phyloP scores from a whole-genome alignment of 2,329 filamentous ascomycete genomes.

The Xylariaceae sp. region DNA sequence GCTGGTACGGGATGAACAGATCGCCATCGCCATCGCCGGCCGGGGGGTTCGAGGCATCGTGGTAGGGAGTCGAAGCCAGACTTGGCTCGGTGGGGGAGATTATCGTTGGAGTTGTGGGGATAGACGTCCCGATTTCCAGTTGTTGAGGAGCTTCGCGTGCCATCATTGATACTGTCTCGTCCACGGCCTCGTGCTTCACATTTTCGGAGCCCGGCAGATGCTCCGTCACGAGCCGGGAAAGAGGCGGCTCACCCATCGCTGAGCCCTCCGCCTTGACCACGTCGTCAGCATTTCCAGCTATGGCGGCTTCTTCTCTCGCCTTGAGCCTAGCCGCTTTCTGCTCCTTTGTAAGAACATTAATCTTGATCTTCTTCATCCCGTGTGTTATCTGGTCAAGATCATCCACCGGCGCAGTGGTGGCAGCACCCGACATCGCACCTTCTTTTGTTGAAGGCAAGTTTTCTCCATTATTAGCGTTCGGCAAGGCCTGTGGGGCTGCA shows the following conservation, averaged over 20 bases:
- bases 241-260: not conserved
- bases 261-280: constrained; percentile 2
- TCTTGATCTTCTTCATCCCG: constrained; percentile 58
- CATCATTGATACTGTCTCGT: not conserved
- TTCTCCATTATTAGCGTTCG: constrained; percentile 1
- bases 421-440: too few relatives aligned
- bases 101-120: constrained; percentile 16
- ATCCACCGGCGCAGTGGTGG: constrained; percentile 30
- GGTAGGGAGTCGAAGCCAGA: constrained; percentile 14
- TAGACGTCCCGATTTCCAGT: constrained; percentile 2
- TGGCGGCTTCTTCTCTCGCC: constrained; percentile 20
- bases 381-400: constrained; percentile 51
- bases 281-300: not conserved
- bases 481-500: constrained; percentile 7
- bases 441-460: too few relatives aligned
- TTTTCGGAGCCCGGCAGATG: not conserved
- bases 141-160: not conserved
- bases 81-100: constrained; percentile 17
- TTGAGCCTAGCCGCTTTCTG: constrained; percentile 50
- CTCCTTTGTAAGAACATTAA: constrained; percentile 54
- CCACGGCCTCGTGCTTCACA: too few relatives aligned
- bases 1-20: constrained; percentile 50
- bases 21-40: constrained; percentile 30
- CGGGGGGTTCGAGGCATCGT: constrained; percentile 31
- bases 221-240: not conserved